These are phyloP conservation scores for Ophiostoma sp. DNA, from an alignment of 2,329 filamentous ascomycete species.

Conservation along the genomic window DNA sequence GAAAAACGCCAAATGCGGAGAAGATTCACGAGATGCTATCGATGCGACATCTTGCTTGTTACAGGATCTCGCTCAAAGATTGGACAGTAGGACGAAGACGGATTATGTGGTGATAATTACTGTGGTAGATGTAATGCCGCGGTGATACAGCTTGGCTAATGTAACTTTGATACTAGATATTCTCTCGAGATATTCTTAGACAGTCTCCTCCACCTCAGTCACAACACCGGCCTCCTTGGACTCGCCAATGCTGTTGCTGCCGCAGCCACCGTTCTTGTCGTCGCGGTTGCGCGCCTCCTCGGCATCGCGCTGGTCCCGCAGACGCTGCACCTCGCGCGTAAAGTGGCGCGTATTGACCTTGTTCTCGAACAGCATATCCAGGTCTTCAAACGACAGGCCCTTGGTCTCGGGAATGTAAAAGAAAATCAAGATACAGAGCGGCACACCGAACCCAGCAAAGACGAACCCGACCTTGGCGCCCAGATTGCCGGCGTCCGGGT, in stretches of 20 bases:
- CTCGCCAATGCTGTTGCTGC: background rate
- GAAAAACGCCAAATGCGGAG: background rate
- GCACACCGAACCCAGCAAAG: constrained; percentile 10
- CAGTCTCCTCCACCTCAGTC: constrained; percentile 4
- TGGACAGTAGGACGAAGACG: too few relatives aligned
- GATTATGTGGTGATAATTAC: too few relatives aligned
- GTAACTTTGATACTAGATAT: too few relatives aligned
- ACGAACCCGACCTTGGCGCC: constrained; percentile 21
- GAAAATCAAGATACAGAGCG: background rate
- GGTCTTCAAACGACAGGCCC: constrained; percentile 5
- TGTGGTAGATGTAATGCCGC: too few relatives aligned
- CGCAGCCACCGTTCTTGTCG: background rate
- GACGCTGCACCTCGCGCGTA: background rate
- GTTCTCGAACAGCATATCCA: constrained; percentile 13
- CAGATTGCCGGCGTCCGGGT: constrained; percentile 14
- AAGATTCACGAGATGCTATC: too few relatives aligned
- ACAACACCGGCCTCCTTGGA: constrained; percentile 2
- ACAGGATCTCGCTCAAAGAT: too few relatives aligned
- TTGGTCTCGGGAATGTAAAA: constrained; percentile 15
- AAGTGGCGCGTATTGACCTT: constrained; percentile 16
- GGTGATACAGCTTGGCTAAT: too few relatives aligned
- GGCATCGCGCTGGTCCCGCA: constrained; percentile 2
- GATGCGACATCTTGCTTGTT: too few relatives aligned
- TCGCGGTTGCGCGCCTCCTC: background rate
- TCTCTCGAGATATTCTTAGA: background rate